These are phyloP conservation scores for Wickerhamiella dianesei DNA, from an alignment of 805 yeast genomes.

Conservation along the genomic window DNA sequence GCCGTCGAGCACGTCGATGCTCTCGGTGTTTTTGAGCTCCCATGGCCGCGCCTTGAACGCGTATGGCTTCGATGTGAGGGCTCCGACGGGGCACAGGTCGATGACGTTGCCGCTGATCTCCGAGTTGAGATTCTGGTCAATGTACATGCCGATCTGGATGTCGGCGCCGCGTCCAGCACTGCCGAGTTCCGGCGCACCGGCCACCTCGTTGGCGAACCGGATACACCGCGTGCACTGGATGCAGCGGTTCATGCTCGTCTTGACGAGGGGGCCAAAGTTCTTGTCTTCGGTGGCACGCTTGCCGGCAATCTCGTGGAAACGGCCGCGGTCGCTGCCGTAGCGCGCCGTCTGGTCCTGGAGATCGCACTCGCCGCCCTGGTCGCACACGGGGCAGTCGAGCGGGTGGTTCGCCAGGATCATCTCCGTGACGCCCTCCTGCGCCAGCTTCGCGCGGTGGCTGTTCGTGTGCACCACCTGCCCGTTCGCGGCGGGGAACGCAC, in stretches of 20 bases:
- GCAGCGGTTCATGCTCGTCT: constrained; percentile 85
- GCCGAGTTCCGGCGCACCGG: constrained; percentile 87
- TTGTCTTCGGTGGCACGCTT: constrained; percentile 85
- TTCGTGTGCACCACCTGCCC: constrained; percentile 81
- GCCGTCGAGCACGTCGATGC: constrained; percentile 73
- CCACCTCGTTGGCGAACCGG: constrained; percentile 77
- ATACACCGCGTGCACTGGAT: constrained; percentile 88
- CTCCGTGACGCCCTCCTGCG: constrained; percentile 84
- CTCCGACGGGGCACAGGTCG: constrained; percentile 87
- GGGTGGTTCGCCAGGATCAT: constrained; percentile 82
- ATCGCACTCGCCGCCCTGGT: constrained; percentile 92
- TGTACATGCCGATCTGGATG: constrained; percentile 81
- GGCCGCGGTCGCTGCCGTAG: constrained; percentile 76
- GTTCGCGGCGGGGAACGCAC: constrained; percentile 82
- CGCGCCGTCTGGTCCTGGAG: constrained; percentile 76
- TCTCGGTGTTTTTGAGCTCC: constrained; percentile 82
- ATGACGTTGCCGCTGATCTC: constrained; percentile 79
- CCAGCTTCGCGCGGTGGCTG: constrained; percentile 62
- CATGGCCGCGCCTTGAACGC: constrained; percentile 90
- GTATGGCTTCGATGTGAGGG: constrained; percentile 77
- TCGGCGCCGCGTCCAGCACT: constrained; percentile 85
- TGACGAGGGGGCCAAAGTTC: constrained; percentile 77
- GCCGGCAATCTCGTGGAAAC: constrained; percentile 68
- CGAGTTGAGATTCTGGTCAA: constrained; percentile 69
- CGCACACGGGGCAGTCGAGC: constrained; percentile 83